Conservation (phyloP, 1,139 yeast species). For the Blastobotrys serpentis region DNA sequence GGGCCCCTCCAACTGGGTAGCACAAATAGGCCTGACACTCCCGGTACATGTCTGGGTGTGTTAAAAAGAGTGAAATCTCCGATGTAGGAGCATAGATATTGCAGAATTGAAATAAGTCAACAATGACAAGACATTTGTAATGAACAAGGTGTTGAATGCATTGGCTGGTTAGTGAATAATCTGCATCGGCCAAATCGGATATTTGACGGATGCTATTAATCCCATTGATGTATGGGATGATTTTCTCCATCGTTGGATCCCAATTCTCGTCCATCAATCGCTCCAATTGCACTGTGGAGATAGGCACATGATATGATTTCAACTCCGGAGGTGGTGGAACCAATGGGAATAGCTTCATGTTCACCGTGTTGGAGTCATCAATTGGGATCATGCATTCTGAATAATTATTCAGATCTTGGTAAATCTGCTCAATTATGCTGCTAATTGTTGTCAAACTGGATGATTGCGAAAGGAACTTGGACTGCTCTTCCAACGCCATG, state of each 20-base stretch:
- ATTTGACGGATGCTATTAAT: slow-evolving; percentile 77
- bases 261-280: slow-evolving; percentile 82
- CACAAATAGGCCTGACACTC: slow-evolving; percentile 82
- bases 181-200: slow-evolving; percentile 78
- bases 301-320: slow-evolving; percentile 77
- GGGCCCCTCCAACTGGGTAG: slow-evolving; percentile 20
- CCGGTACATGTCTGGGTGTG: slow-evolving; percentile 63
- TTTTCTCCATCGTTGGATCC: slow-evolving; percentile 95
- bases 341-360: slow-evolving; percentile 86
- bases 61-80: slow-evolving; percentile 63
- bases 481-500: slow-evolving; percentile 86
- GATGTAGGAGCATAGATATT: slow-evolving; percentile 91
- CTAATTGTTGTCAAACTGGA: slow-evolving; percentile 56
- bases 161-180: slow-evolving; percentile 71
- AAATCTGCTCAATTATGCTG: slow-evolving; percentile 81
- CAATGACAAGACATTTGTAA: slow-evolving; percentile 76
- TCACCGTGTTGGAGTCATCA: slow-evolving; percentile 85
- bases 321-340: slow-evolving; percentile 80
- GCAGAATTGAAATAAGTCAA: slow-evolving; percentile 85
- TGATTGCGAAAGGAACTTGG: slow-evolving; percentile 60
- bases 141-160: slow-evolving; percentile 91
- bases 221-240: slow-evolving; percentile 84
- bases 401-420: slow-evolving; percentile 88
- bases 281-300: slow-evolving; percentile 71
- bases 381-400: slow-evolving; percentile 95